Conservation (phyloP, 1,139 yeast species). For the Yamadazyma triangularis region DNA sequence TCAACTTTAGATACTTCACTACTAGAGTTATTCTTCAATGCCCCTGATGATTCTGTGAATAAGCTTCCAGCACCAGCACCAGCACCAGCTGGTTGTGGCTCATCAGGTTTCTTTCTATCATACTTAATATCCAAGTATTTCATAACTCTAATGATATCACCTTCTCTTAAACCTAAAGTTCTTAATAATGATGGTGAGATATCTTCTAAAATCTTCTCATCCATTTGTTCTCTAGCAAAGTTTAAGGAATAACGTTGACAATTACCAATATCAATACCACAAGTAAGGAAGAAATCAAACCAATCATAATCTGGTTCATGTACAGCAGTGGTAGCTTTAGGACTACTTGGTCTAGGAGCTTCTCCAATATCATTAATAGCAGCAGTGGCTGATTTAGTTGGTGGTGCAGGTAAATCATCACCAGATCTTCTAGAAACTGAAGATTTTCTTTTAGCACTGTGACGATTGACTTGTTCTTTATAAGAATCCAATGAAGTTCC, state of each 20-base stretch:
- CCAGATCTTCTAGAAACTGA: constrained; percentile 12
- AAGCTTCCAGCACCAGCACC: too few species aligned
- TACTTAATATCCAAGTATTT: constrained; percentile 73
- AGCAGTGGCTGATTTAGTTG: constrained; percentile 32
- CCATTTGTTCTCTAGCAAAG: constrained; percentile 88
- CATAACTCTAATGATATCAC: constrained; percentile 90
- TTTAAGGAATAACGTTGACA: constrained; percentile 90
- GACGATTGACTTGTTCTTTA: constrained; percentile 42
- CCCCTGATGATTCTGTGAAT: constrained; percentile 72
- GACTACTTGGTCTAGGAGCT: constrained; percentile 35
- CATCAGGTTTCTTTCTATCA: constrained; percentile 43
- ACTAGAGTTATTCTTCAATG: constrained; percentile 53
- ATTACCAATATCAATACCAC: constrained; percentile 91
- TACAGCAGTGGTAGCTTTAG: constrained; percentile 19
- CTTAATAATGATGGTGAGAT: constrained; percentile 78
- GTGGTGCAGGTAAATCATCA: constrained; percentile 13
- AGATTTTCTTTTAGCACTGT: constrained; percentile 26
- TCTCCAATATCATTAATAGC: constrained; percentile 35
- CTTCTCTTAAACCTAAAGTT: constrained; percentile 90
- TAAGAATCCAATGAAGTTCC: constrained; percentile 69
- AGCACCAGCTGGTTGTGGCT: constrained; percentile 29
- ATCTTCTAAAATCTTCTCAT: constrained; percentile 78
- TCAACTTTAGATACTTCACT: constrained; percentile 38
- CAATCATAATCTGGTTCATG: constrained; percentile 74
- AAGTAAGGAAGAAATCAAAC: constrained; percentile 91